Conservation (phyloP, 345 rosid species). For the Rhodamnia argentea region DNA sequence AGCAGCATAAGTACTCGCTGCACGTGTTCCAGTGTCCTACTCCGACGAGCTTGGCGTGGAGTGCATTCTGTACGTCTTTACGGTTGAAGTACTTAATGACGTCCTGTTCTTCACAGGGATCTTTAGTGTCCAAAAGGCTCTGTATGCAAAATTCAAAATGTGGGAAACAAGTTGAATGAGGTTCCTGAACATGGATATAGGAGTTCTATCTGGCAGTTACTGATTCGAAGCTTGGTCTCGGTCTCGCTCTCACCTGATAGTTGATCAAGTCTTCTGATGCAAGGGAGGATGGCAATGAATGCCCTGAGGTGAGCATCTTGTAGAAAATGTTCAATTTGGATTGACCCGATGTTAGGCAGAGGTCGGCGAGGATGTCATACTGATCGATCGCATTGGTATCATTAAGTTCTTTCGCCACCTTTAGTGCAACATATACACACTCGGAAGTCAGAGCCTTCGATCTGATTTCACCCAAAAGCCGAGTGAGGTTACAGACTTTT, state of each 20-base stretch:
- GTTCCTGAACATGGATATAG: background rate
- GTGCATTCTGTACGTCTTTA: conserved; percentile 35
- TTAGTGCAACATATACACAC: background rate
- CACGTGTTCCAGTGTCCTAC: conserved; percentile 19
- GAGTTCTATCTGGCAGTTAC: background rate
- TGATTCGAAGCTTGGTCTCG: background rate
- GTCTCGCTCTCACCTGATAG: background rate
- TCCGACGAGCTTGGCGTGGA: conserved; percentile 31
- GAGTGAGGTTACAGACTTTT: conserved; percentile 14
- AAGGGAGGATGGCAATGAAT: background rate
- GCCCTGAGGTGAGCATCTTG: background rate
- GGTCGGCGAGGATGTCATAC: conserved; percentile 24
- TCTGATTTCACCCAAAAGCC: background rate
- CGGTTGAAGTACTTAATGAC: conserved; percentile 25
- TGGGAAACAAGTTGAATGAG: background rate
- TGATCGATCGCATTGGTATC: background rate
- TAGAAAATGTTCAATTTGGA: background rate
- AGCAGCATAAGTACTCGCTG: conserved; percentile 14
- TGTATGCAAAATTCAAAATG: background rate
- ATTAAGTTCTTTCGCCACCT: background rate
- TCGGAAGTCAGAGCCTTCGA: background rate
- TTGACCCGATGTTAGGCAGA: conserved; percentile 15
- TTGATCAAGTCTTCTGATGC: conserved; percentile 3
- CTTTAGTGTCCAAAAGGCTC: background rate
- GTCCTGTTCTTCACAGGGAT: conserved; percentile 26